Conservation (phyloP, 306 rosid genomes). For the Delonix regia region DNA sequence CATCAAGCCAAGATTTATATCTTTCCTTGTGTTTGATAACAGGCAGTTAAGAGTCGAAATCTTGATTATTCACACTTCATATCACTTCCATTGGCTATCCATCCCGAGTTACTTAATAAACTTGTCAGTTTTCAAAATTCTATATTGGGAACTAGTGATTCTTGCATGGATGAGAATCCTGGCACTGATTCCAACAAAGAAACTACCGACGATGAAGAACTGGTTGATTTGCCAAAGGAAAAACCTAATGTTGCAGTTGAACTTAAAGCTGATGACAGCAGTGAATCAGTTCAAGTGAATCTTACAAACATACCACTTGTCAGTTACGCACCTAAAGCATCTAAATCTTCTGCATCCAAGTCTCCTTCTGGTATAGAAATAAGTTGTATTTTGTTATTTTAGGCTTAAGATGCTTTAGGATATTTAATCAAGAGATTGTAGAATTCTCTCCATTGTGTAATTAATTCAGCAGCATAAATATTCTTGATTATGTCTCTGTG, state of each 20-base stretch:
- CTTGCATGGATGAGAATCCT: conserved; percentile 45
- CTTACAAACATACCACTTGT: conserved; percentile 60
- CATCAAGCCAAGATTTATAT: conserved; percentile 10
- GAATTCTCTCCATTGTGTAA: conserved; percentile 26
- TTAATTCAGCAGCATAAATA: conserved; percentile 19
- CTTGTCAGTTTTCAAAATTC: conserved; percentile 72
- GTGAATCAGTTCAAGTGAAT: conserved; percentile 60
- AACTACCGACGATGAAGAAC: conserved; percentile 48
- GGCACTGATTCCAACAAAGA: conserved; percentile 57
- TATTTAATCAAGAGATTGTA: conserved; percentile 24
- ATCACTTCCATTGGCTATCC: conserved; percentile 93
- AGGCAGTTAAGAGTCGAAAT: conserved; percentile 73
- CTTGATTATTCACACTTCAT: conserved; percentile 91
- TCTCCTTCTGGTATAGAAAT: conserved; percentile 58
- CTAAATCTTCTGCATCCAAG: conserved; percentile 45
- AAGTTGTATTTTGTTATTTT: conserved; percentile 23
- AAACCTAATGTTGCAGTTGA: conserved; percentile 63
- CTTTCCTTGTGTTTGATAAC: conserved; percentile 42
- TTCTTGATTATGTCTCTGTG: conserved; percentile 25
- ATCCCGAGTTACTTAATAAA: conserved; percentile 84
- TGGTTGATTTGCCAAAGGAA: conserved; percentile 48
- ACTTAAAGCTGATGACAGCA: conserved; percentile 50
- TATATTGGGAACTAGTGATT: conserved; percentile 57
- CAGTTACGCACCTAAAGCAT: conserved; percentile 69
- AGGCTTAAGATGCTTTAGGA: conserved; percentile 20